A percentile compares a stretch with the other conserved stretches of the same genome.
Conservation (phyloP, 305 asterid genomes). For the Fraxinus greggii region DNA sequence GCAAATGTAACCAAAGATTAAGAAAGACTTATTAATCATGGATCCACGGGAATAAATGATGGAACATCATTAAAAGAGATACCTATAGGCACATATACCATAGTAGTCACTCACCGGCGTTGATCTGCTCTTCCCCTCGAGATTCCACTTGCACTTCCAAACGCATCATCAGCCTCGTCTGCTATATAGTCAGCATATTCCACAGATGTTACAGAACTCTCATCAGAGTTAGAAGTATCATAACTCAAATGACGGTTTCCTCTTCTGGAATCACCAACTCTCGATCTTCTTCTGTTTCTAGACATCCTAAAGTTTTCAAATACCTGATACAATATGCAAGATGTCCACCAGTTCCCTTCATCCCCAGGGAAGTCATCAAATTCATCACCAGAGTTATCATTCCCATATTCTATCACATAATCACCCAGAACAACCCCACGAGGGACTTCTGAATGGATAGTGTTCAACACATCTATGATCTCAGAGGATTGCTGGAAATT, state of each 20-base stretch:
- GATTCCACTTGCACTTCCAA: conserved; percentile 42
- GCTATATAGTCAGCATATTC: conserved; percentile 58
- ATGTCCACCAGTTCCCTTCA: conserved; percentile 74
- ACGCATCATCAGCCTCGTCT: conserved; percentile 60
- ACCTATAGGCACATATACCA: background rate
- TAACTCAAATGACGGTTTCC: conserved; percentile 54
- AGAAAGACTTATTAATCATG: conserved; percentile 3
- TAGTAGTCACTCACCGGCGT: conserved; percentile 46
- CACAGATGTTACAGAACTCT: conserved; percentile 67
- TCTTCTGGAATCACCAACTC: conserved; percentile 62
- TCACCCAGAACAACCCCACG: conserved; percentile 80
- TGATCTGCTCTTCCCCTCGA: conserved; percentile 59
- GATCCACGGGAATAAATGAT: background rate
- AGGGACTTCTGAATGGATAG: conserved; percentile 81
- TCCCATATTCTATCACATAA: conserved; percentile 83
- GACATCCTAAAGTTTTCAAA: conserved; percentile 65
- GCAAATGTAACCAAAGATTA: background rate
- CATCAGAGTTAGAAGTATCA: conserved; percentile 68
- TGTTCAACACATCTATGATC: conserved; percentile 72
- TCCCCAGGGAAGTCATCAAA: conserved; percentile 58
- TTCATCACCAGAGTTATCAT: conserved; percentile 73
- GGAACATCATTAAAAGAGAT: background rate
- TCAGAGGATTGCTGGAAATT: conserved; percentile 85
- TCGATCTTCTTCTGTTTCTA: conserved; percentile 75
- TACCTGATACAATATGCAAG: conserved; percentile 72